Evolutionary conservation across 768 basidiomycete species (phyloP), one percentile per base, ranked within the genome.

Genomic region (Phlebiopsis flavidoalba): DNA sequence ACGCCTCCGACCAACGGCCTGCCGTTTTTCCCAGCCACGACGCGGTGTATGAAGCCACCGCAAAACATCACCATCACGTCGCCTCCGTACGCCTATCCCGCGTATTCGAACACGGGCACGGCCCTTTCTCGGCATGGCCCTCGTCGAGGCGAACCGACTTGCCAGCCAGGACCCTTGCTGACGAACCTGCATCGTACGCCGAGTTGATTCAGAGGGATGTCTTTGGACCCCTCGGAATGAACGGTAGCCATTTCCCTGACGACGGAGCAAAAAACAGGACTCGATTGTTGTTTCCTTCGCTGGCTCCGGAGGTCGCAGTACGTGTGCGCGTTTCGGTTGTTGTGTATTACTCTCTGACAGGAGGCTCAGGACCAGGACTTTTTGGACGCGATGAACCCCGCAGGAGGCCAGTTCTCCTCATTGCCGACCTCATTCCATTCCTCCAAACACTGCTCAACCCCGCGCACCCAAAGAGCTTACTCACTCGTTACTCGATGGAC

Each of bases 321-420:
- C 12, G 74, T 69, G 21, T n/a, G 22, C 2, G 49, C 36, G 66
- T 19, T 46, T 15, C 45, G 8, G 4, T 21, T 11, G 2, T 21
- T 21, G 48, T 52, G 19, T 1, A 62, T 31, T 17, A 53, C 21
- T 46, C n/a, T 49, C 36, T n/a, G 21, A 12, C 45, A 21, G 8
- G 26, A 1, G 21, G n/a, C 14, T 22, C 46, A 80, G 74, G 79
- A 82, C 57, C 64, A 67, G 12, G 71, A 74, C 54, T 74, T 81
- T 59, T 60, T 67, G 17, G 77, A 78, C 53, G 66, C 73, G 0
- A 67, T 67, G 61, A 80, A 82, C 59, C 73, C 82, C 2, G 66
- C 78, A 2, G 82, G 77, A 2, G 83, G 81, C 1, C 83, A 85
- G 62, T 80, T 79, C 64, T 75, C 77, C 61, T 83, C 82, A 0